A percentile compares a stretch with the other conserved stretches of the same genome.
phyloP scores from a whole-genome alignment of 2,329 filamentous ascomycete genomes.

The Falciphora oryzae region DNA sequence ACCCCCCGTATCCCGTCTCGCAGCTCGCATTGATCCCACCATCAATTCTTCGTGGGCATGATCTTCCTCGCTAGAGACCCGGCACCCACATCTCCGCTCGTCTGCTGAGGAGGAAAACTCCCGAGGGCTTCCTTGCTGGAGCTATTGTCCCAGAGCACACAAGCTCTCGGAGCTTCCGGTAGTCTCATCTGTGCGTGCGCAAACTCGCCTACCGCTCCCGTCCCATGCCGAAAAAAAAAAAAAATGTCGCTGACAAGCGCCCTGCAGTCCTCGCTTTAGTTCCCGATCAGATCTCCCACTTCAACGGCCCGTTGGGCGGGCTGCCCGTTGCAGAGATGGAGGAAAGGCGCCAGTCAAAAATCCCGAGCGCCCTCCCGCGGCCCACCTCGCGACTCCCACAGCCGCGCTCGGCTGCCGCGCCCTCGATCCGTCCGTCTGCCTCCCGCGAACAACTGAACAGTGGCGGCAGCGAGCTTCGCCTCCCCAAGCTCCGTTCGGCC shows the following conservation, averaged over 20 bases:
- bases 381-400: slow-evolving; percentile 14
- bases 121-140: not conserved
- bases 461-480: slow-evolving; percentile 26
- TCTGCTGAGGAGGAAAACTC: not conserved
- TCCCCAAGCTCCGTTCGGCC: slow-evolving; percentile 35
- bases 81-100: not conserved
- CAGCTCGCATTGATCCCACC: not conserved
- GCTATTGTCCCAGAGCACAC: not conserved
- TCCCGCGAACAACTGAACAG: slow-evolving; percentile 18
- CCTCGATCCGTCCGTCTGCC: slow-evolving; percentile 15
- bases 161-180: not conserved
- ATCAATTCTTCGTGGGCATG: not conserved
- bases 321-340: slow-evolving; percentile 12
- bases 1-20: not conserved
- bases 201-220: too few species aligned
- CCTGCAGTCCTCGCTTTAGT: not conserved
- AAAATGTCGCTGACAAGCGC: not conserved
- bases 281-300: slow-evolving; percentile 9
- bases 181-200: not conserved
- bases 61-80: not conserved
- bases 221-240: not conserved
- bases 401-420: slow-evolving; percentile 1
- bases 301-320: not conserved
- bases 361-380: slow-evolving; percentile 16
- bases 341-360: slow-evolving; percentile 13